phyloP scores from a whole-genome alignment of 108 stramenopile species.

The Nannochloropsis oceanica region DNA sequence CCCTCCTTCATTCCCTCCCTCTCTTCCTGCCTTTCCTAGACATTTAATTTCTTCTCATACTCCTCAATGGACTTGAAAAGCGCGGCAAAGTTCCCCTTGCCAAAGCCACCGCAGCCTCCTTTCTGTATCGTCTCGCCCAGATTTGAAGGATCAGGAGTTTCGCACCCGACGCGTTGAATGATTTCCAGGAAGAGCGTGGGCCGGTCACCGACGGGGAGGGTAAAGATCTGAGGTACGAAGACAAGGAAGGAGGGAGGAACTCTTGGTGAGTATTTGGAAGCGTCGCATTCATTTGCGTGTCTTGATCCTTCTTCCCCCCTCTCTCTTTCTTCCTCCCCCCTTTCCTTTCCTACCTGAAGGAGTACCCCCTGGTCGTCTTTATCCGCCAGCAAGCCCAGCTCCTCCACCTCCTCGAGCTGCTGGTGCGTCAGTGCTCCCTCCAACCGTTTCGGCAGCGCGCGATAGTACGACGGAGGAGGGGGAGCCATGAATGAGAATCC shows the following conservation, averaged over 20 bases:
- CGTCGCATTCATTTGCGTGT: background rate
- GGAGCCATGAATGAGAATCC: conserved; percentile 66
- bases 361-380: conserved; percentile 67
- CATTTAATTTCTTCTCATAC: conserved; percentile 23
- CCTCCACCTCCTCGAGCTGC: conserved; percentile 45
- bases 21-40: background rate
- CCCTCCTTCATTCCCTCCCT: background rate
- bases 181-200: conserved; percentile 73
- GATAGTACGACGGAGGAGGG: conserved; percentile 55
- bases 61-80: conserved; percentile 73
- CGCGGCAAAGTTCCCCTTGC: conserved; percentile 69
- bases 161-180: conserved; percentile 73
- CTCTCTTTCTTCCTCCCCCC: too few relatives aligned
- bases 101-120: conserved; percentile 71
- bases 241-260: background rate
- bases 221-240: conserved; percentile 52
- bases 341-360: conserved; percentile 3
- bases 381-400: conserved; percentile 62
- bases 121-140: conserved; percentile 7
- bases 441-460: background rate
- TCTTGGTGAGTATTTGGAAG: background rate
- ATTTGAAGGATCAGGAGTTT: background rate
- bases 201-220: conserved; percentile 62
- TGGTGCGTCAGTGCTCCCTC: conserved; percentile 27
- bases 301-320: too few relatives aligned